Evolutionary conservation across 2,329 filamentous ascomycete genomes (phyloP).

Genomic region (Alternaria tenuissima): DNA sequence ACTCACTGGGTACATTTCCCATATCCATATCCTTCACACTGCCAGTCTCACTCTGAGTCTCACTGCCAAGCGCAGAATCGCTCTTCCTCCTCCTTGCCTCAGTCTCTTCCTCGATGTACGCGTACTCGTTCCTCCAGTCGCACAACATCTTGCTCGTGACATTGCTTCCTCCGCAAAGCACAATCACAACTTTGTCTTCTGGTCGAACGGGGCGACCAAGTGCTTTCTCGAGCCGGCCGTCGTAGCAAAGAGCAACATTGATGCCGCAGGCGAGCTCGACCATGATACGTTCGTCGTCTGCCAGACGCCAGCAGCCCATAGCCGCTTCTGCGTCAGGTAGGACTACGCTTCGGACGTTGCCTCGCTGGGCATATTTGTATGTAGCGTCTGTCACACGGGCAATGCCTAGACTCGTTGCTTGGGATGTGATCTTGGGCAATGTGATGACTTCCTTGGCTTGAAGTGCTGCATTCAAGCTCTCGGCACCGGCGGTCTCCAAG

Average conservation of each 20-base stretch:
- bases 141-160: constrained; percentile 61
- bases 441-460: constrained; percentile 65
- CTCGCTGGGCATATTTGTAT: constrained; percentile 68
- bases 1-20: constrained; percentile 21
- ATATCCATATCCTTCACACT: constrained; percentile 17
- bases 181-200: constrained; percentile 77
- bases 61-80: constrained; percentile 29
- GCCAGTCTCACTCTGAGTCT: constrained; percentile 23
- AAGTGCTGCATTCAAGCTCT: constrained; percentile 72
- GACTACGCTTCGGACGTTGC: constrained; percentile 67
- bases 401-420: constrained; percentile 79
- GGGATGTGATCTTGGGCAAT: constrained; percentile 74
- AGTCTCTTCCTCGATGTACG: constrained; percentile 30
- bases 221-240: constrained; percentile 66
- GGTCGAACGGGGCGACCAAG: constrained; percentile 69
- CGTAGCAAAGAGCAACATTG: constrained; percentile 74
- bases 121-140: constrained; percentile 57
- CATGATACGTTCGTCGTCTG: constrained; percentile 81
- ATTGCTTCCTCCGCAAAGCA: constrained; percentile 77
- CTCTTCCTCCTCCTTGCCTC: constrained; percentile 22
- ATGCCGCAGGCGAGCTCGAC: constrained; percentile 90
- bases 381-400: constrained; percentile 72
- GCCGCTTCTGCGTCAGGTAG: constrained; percentile 81
- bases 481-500: constrained; percentile 78
- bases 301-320: constrained; percentile 76